These are phyloP conservation scores for Hanseniaspora valbyensis DNA, from an alignment of 805 yeast species.

Conservation along the genomic window DNA sequence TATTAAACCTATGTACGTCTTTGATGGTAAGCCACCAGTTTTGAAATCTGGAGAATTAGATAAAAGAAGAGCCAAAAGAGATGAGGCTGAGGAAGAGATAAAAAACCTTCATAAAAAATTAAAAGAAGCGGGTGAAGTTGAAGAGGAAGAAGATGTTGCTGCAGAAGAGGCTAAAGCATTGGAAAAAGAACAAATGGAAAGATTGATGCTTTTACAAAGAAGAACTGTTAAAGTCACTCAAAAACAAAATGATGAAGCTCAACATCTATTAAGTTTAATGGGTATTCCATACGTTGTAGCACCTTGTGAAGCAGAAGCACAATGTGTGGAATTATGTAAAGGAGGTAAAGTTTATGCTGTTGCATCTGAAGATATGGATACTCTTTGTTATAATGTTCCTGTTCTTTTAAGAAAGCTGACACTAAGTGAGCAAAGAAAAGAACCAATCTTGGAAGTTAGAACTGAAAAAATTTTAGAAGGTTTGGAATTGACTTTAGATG, in stretches of 20 bases:
- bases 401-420: conserved; percentile 77
- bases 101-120: conserved; percentile 43
- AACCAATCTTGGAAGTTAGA: conserved; percentile 78
- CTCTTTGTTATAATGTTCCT: conserved; percentile 84
- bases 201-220: conserved; percentile 63
- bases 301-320: conserved; percentile 98
- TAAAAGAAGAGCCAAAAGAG: conserved; percentile 69
- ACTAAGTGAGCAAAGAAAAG: conserved; percentile 84
- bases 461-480: conserved; percentile 61
- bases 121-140: conserved; percentile 45
- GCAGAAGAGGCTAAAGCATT: conserved; percentile 7
- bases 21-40: conserved; percentile 96
- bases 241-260: conserved; percentile 92
- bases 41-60: conserved; percentile 86
- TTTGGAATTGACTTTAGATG: conserved; percentile 55
- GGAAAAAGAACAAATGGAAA: conserved; percentile 25
- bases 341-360: conserved; percentile 92
- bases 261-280: conserved; percentile 68
- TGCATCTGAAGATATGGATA: conserved; percentile 98
- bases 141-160: conserved; percentile 25
- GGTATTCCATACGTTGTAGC: conserved; percentile 91
- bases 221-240: conserved; percentile 79
- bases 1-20: conserved; percentile 92
- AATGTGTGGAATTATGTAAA: conserved; percentile 85
- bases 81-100: conserved; percentile 69